These are phyloP conservation scores for Alopecurus myosuroides DNA, from an alignment of 176 grass and related monocot species.

Conservation along the genomic window DNA sequence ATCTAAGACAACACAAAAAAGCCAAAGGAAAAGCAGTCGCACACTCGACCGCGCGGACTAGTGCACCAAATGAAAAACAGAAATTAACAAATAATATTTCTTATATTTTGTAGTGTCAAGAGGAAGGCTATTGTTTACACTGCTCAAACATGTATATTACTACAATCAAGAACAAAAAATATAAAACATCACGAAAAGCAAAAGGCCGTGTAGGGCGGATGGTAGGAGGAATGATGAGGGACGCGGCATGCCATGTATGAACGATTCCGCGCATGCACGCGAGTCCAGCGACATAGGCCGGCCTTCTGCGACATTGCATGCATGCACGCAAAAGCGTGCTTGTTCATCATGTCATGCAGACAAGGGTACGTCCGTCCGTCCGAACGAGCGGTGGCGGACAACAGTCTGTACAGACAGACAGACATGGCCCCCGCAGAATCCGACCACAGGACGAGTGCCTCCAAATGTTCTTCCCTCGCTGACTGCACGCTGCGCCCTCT, in stretches of 20 bases:
- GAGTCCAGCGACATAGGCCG: conserved; percentile 5
- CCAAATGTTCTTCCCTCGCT: conserved; percentile 1
- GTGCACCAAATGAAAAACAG: no score
- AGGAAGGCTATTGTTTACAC: no score
- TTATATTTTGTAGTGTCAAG: no score
- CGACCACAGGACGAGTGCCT: conserved; percentile 5
- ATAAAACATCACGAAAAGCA: not conserved
- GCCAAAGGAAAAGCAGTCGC: no score
- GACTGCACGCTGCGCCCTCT: not conserved
- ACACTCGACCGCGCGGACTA: no score
- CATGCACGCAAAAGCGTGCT: conserved; percentile 5
- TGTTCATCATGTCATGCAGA: not conserved
- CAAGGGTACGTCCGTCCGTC: not conserved
- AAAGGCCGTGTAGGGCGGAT: not conserved
- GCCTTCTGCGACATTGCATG: not conserved
- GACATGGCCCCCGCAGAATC: conserved; percentile 12
- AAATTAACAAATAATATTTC: no score
- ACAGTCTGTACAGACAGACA: not conserved
- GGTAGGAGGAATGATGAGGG: not conserved
- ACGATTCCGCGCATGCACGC: not conserved
- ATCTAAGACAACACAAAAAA: no score
- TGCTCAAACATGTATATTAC: no score
- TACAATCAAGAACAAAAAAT: not conserved
- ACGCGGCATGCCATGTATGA: not conserved
- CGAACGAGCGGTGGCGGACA: not conserved